These are phyloP conservation scores for Kwoniella botswanensis DNA, from an alignment of 768 basidiomycete species.

Conservation along the genomic window DNA sequence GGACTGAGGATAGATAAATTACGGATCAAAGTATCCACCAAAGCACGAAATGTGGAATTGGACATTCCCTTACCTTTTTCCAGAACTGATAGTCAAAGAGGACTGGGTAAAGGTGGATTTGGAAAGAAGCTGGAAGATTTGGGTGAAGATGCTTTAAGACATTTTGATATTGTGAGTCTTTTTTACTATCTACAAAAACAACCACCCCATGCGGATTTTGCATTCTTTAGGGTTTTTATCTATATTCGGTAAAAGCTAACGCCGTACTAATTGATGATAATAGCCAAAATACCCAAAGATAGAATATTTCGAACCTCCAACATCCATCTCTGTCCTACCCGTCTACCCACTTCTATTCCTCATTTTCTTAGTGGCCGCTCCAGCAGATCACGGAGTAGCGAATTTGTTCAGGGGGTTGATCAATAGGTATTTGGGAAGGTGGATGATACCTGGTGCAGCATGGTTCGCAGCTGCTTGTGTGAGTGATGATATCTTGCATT, in stretches of 20 bases:
- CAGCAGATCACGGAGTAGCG: slow-evolving; percentile 1
- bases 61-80: slow-evolving; percentile 19
- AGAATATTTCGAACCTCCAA: slow-evolving; percentile 13
- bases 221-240: no score
- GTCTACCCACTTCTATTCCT: slow-evolving; percentile 16
- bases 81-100: not conserved
- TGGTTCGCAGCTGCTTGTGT: slow-evolving; percentile 13
- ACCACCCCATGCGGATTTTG: no score
- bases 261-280: not conserved
- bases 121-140: slow-evolving; percentile 20
- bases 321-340: not conserved
- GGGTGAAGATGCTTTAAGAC: slow-evolving; percentile 15
- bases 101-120: slow-evolving; percentile 19
- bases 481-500: slow-evolving; percentile 1
- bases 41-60: slow-evolving; percentile 21
- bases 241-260: no score
- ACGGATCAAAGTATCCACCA: slow-evolving; percentile 16
- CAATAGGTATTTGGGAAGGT: slow-evolving; percentile 14
- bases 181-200: no score
- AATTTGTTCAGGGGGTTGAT: slow-evolving; percentile 8
- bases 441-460: slow-evolving; percentile 16
- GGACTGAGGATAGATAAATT: slow-evolving; percentile 14
- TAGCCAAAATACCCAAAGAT: slow-evolving; percentile 23
- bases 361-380: slow-evolving; percentile 12
- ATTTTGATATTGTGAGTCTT: slow-evolving; percentile 21